Conservation (phyloP, 1,284 basidiomycete genomes). For the Malassezia cuniculi region DNA sequence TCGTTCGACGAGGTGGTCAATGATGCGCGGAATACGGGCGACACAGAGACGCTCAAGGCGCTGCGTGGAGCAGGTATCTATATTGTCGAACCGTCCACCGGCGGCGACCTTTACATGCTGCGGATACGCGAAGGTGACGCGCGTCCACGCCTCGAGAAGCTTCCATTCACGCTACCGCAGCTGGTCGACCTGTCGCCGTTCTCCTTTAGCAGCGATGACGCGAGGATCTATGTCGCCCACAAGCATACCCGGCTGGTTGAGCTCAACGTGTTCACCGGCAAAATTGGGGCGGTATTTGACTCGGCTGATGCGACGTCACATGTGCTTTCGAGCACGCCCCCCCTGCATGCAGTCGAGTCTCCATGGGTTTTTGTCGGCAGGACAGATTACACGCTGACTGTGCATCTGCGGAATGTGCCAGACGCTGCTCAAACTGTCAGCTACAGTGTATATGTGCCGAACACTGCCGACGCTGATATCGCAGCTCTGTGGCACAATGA, state of each 20-base stretch:
- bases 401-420: slow-evolving; percentile 31
- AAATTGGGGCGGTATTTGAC: slow-evolving; percentile 63
- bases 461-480: slow-evolving; percentile 36
- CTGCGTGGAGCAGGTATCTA: slow-evolving; percentile 59
- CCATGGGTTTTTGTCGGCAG: slow-evolving; percentile 31
- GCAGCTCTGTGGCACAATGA: slow-evolving; percentile 27
- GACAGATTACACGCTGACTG: slow-evolving; percentile 42
- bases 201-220: slow-evolving; percentile 59
- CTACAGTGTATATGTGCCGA: slow-evolving; percentile 39
- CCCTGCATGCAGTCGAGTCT: slow-evolving; percentile 9
- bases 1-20: slow-evolving; percentile 30
- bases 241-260: slow-evolving; percentile 70
- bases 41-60: slow-evolving; percentile 43
- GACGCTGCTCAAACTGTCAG: slow-evolving; percentile 33
- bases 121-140: slow-evolving; percentile 11
- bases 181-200: slow-evolving; percentile 77
- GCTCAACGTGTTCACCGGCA: slow-evolving; percentile 68
- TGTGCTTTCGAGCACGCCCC: no score
- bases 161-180: slow-evolving; percentile 71
- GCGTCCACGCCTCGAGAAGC: slow-evolving; percentile 52
- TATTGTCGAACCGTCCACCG: slow-evolving; percentile 73
- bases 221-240: slow-evolving; percentile 64
- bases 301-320: not conserved
- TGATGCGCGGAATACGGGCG: slow-evolving; percentile 8
- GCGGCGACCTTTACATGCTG: slow-evolving; percentile 71